phyloP scores from a whole-genome alignment of 78 protist species.

The Dictyostelium citrinum region DNA sequence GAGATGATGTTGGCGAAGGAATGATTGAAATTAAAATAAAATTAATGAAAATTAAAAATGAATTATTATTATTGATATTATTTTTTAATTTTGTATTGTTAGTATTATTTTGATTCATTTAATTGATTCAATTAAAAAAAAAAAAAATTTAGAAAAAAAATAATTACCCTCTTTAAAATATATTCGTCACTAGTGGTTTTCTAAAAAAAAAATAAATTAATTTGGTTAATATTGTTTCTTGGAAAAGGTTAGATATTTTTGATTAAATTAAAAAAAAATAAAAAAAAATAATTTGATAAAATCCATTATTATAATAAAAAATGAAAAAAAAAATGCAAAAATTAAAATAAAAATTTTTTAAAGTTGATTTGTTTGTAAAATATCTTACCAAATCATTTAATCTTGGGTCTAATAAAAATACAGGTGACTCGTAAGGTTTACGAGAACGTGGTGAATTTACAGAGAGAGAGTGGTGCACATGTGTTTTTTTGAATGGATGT shows the following conservation, averaged over 20 bases:
- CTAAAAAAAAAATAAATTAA: neutral
- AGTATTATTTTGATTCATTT: neutral
- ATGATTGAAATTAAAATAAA: neutral
- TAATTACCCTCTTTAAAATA: conserved; percentile 9
- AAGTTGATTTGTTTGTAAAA: neutral
- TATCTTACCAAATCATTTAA: conserved; percentile 26
- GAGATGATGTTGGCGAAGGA: neutral
- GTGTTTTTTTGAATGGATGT: neutral
- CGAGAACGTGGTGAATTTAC: neutral
- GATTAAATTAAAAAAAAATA: neutral
- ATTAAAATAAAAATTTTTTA: neutral
- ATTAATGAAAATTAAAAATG: neutral
- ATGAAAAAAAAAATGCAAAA: neutral
- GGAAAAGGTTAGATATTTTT: neutral
- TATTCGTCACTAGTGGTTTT: conserved; percentile 4
- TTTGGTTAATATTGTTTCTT: neutral
- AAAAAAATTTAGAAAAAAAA: neutral
- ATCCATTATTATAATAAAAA: neutral
- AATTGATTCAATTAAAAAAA: neutral
- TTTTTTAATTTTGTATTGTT: neutral
- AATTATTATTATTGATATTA: neutral
- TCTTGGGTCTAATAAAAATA: conserved; percentile 49
- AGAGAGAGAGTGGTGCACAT: neutral
- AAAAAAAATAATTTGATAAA: neutral
- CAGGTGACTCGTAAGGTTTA: neutral